These are phyloP conservation scores for Paragyromitra xinjiangensis DNA, from an alignment of 495 filamentous ascomycete species.

Conservation along the genomic window DNA sequence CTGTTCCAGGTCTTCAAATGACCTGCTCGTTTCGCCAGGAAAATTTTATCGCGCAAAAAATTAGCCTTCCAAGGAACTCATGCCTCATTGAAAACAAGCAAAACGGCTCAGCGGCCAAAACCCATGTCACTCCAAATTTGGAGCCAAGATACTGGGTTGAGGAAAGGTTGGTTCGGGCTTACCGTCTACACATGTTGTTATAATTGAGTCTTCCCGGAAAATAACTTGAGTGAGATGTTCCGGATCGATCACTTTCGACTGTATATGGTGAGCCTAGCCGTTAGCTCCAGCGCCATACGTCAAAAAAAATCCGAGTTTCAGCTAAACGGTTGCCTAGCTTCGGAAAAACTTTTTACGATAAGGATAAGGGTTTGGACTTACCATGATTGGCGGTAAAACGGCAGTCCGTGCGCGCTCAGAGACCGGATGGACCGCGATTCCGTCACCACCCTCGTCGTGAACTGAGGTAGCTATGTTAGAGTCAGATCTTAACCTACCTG, in stretches of 20 bases:
- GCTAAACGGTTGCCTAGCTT: constrained; percentile 32
- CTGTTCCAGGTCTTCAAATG: constrained; percentile 90
- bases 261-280: constrained; percentile 4
- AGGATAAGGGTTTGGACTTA: constrained; percentile 59
- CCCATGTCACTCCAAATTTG: constrained; percentile 26
- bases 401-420: constrained; percentile 81
- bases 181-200: constrained; percentile 91
- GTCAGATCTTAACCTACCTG: constrained; percentile 71
- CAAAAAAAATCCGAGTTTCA: constrained; percentile 19
- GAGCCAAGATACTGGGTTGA: constrained; percentile 29
- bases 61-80: constrained; percentile 41
- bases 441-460: constrained; percentile 60
- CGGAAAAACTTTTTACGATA: constrained; percentile 50
- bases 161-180: constrained; percentile 56
- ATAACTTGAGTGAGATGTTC: constrained; percentile 89
- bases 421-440: constrained; percentile 73
- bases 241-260: constrained; percentile 85
- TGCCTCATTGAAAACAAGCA: constrained; percentile 4
- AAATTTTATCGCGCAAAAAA: constrained; percentile 51
- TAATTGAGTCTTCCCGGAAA: constrained; percentile 89
- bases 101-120: constrained; percentile 13
- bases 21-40: constrained; percentile 62
- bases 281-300: constrained; percentile 27
- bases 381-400: constrained; percentile 92
- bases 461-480: constrained; percentile 66